Evolutionary conservation across 768 basidiomycete species (phyloP).

Genomic region (Heimioporus sp.): DNA sequence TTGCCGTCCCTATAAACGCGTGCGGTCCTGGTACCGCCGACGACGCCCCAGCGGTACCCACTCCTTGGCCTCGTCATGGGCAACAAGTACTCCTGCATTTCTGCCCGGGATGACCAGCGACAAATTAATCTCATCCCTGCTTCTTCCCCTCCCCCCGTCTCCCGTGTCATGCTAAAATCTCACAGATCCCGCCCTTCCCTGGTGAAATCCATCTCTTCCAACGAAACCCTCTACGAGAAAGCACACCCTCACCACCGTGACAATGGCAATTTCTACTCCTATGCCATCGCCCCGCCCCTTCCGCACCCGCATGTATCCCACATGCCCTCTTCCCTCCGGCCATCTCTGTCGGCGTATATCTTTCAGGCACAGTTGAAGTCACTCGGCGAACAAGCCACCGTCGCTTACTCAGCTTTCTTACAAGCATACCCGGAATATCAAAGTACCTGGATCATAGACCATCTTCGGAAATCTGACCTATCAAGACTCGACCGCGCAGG

Average conservation of each 20-base stretch:
- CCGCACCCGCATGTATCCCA: neutral
- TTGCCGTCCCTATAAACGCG: slow-evolving; percentile 14
- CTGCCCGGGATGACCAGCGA: slow-evolving; percentile 3
- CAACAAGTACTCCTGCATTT: slow-evolving; percentile 25
- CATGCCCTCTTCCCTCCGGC: slow-evolving; percentile 1
- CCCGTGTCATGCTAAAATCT: slow-evolving; percentile 42
- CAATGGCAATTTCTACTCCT: slow-evolving; percentile 7
- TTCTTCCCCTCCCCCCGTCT: slow-evolving; percentile 9
- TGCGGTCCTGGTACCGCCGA: neutral
- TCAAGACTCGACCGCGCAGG: slow-evolving; percentile 54
- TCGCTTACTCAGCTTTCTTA: slow-evolving; percentile 51
- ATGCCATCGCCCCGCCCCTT: neutral
- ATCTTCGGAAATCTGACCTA: slow-evolving; percentile 63
- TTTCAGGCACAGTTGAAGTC: slow-evolving; percentile 21
- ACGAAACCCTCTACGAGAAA: slow-evolving; percentile 40
- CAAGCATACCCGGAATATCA: slow-evolving; percentile 52
- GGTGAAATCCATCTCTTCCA: slow-evolving; percentile 36
- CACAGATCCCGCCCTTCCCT: slow-evolving; percentile 35
- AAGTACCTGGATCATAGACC: slow-evolving; percentile 68
- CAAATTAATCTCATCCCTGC: slow-evolving; percentile 5
- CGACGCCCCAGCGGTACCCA: neutral
- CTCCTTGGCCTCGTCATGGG: slow-evolving; percentile 25
- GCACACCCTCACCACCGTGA: neutral
- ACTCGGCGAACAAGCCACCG: slow-evolving; percentile 35
- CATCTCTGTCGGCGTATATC: slow-evolving; percentile 23